Conservation (phyloP, 2,329 filamentous ascomycete species). For the Cercospora berteroae region DNA sequence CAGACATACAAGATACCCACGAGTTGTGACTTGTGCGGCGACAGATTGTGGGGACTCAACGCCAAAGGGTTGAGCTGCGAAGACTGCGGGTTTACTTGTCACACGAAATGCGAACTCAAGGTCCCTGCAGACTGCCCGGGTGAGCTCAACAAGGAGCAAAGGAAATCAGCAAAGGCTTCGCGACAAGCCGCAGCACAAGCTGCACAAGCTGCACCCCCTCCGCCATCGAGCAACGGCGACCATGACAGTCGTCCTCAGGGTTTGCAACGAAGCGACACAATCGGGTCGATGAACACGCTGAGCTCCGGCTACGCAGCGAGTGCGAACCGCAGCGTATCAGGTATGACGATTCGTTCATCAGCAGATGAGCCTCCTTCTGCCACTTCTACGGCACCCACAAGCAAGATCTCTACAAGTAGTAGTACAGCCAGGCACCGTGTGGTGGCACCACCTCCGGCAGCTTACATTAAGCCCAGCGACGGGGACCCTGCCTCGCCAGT, state of each 20-base stretch:
- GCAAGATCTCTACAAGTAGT: conserved; percentile 22
- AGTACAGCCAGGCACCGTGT: conserved; percentile 62
- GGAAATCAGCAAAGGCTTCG: conserved; percentile 86
- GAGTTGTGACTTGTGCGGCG: conserved; percentile 94
- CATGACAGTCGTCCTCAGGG: conserved; percentile 54
- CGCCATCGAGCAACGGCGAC: conserved; percentile 28
- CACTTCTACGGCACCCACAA: conserved; percentile 11
- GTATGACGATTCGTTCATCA: conserved; percentile 51
- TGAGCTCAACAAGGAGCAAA: conserved; percentile 89
- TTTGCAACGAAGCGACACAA: conserved; percentile 78
- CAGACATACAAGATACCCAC: conserved; percentile 99
- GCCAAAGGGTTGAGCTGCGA: conserved; percentile 95
- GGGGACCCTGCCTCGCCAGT: conserved; percentile 40
- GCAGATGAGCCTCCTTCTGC: conserved; percentile 37
- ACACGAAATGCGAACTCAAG: conserved; percentile 99
- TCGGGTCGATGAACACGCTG: conserved; percentile 71
- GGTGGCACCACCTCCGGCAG: conserved; percentile 79
- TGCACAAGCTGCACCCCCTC: conserved; percentile 29
- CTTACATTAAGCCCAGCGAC: conserved; percentile 69
- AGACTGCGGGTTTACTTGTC: conserved; percentile 96
- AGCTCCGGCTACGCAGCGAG: conserved; percentile 84
- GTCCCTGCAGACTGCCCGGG: conserved; percentile 94
- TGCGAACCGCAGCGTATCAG: conserved; percentile 72
- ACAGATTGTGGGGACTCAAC: conserved; percentile 93
- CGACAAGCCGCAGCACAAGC: conserved; percentile 76